A percentile compares a stretch with the other conserved stretches of the same genome.
Evolutionary conservation across 257 asterid genomes (phyloP).

Genomic region (Solanum neorickii): DNA sequence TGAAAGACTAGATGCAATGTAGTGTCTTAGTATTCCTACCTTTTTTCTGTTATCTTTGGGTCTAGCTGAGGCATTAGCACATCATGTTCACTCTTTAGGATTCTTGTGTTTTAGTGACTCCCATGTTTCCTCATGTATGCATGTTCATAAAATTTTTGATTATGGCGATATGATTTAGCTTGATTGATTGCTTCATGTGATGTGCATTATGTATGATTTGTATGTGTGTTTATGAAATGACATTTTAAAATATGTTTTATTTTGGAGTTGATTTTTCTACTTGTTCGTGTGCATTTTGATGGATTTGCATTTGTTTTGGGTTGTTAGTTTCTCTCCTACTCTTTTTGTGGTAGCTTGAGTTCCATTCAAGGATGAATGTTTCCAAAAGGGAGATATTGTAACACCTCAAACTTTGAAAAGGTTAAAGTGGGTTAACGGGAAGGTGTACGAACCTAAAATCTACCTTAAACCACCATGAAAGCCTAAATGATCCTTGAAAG

Average conservation of each 20-base stretch:
- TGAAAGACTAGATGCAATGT: too few species aligned
- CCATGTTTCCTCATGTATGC: neutral
- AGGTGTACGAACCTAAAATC: neutral
- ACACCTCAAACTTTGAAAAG: neutral
- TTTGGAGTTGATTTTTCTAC: neutral
- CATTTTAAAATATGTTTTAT: too few species aligned
- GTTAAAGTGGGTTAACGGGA: neutral
- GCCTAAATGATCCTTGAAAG: neutral
- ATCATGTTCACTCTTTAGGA: neutral
- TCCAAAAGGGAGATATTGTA: neutral
- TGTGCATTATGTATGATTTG: neutral
- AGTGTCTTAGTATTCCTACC: neutral
- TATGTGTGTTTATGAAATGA: neutral
- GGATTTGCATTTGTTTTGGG: neutral
- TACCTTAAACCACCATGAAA: neutral
- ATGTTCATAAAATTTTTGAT: neutral
- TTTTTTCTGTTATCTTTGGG: neutral
- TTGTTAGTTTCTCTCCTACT: neutral
- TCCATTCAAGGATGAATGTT: neutral
- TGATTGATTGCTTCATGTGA: neutral
- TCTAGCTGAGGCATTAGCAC: neutral
- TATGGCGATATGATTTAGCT: neutral
- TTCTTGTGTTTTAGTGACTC: neutral
- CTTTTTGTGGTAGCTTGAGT: neutral
- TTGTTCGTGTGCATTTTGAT: neutral